phyloP scores from a whole-genome alignment of 108 stramenopile species.

The Hondaea fermentalgiana region DNA sequence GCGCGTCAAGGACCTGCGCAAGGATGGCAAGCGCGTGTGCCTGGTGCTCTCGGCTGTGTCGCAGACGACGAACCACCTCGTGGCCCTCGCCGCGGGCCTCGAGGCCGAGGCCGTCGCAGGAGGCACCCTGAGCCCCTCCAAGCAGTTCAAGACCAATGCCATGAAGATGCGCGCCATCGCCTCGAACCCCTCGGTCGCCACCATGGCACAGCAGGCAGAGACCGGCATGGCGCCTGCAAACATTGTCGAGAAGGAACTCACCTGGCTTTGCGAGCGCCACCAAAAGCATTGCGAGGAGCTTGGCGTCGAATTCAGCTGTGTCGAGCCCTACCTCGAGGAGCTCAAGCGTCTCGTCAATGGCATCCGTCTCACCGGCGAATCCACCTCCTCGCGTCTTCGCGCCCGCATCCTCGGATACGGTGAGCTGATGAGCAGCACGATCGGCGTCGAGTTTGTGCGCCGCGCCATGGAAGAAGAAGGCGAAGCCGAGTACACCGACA shows the following conservation, averaged over 20 bases:
- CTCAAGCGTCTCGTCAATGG: neutral
- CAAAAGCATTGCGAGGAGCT: neutral
- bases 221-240: neutral
- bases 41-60: conserved; percentile 7
- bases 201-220: neutral
- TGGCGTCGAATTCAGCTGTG: neutral
- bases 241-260: neutral
- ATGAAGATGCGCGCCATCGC: neutral
- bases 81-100: neutral
- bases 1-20: neutral
- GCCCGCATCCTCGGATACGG: conserved; percentile 2
- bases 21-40: neutral
- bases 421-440: conserved; percentile 2
- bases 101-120: neutral
- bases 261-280: neutral
- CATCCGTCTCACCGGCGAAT: neutral
- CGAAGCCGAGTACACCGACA: neutral
- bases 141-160: neutral
- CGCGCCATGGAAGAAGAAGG: neutral
- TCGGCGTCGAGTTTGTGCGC: neutral
- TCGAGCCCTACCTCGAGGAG: neutral
- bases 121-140: neutral
- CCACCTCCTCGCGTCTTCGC: neutral
- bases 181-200: neutral
- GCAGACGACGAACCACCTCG: conserved; percentile 12